A percentile compares a stretch with the other conserved stretches of the same genome.
Evolutionary conservation across 768 basidiomycete genomes (phyloP).

Genomic region (Panus rudis): DNA sequence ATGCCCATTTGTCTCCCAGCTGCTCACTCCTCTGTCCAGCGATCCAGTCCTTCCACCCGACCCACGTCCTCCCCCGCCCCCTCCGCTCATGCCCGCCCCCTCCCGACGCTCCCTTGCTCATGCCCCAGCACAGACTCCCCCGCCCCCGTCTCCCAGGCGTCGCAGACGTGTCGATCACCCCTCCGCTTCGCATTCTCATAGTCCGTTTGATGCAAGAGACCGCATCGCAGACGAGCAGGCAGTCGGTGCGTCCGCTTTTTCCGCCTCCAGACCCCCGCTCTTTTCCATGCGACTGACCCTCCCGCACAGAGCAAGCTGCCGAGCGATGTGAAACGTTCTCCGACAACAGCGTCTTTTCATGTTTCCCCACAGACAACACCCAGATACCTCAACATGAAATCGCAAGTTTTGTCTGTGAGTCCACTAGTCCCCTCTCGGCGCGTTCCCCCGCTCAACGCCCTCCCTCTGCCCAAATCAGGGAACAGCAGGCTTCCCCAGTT

Average conservation of each 20-base stretch:
- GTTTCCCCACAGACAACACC: constrained; percentile 56
- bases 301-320: constrained; percentile 31
- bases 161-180: constrained; percentile 4
- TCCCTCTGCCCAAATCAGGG: constrained; percentile 45
- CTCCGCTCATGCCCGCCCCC: constrained; percentile 31
- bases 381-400: constrained; percentile 66
- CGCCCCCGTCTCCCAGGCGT: constrained; percentile 9
- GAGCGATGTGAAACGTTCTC: constrained; percentile 45
- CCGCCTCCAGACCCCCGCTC: not conserved
- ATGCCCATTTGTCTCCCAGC: constrained; percentile 23
- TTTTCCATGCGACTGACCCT: constrained; percentile 8
- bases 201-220: constrained; percentile 1
- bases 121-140: constrained; percentile 33
- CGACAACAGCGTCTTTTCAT: constrained; percentile 70
- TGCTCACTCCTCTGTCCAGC: constrained; percentile 9
- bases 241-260: constrained; percentile 12
- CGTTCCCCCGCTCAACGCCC: constrained; percentile 7
- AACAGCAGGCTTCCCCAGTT: constrained; percentile 66
- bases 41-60: constrained; percentile 12
- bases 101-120: constrained; percentile 38
- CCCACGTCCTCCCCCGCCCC: constrained; percentile 12
- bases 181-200: not conserved
- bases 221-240: constrained; percentile 14
- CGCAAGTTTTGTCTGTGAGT: constrained; percentile 77
- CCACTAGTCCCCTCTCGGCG: constrained; percentile 11